These are phyloP conservation scores for Curvularia spicifera DNA, from an alignment of 2,329 filamentous ascomycete genomes.

Conservation along the genomic window DNA sequence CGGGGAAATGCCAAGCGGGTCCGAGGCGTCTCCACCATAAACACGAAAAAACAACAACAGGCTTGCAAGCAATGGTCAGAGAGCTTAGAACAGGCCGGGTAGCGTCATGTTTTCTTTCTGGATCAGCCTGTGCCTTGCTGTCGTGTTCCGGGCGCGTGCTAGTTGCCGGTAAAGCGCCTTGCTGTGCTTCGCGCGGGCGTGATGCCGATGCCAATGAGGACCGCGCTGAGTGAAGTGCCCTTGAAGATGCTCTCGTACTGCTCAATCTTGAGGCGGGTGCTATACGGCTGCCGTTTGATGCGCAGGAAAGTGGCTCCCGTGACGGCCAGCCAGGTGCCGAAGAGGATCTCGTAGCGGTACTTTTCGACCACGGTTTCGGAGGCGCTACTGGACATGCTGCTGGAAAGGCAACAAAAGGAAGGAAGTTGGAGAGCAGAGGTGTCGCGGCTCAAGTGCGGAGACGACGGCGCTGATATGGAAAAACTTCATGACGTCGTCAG, in stretches of 20 bases:
- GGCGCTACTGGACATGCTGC: slow-evolving; percentile 24
- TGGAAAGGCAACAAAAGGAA: background rate
- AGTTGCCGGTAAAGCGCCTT: slow-evolving; percentile 23
- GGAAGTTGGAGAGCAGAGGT: slow-evolving; percentile 1
- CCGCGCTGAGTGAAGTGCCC: slow-evolving; percentile 39
- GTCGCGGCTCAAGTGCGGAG: background rate
- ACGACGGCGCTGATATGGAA: slow-evolving; percentile 6
- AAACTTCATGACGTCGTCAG: slow-evolving; percentile 18
- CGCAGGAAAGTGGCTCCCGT: slow-evolving; percentile 45
- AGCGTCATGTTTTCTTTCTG: background rate
- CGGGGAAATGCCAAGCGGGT: slow-evolving; percentile 20
- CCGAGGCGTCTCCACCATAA: background rate
- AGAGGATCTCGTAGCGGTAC: slow-evolving; percentile 42
- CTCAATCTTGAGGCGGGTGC: slow-evolving; percentile 41
- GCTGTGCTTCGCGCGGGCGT: slow-evolving; percentile 29
- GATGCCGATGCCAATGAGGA: slow-evolving; percentile 36
- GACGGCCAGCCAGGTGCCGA: slow-evolving; percentile 35
- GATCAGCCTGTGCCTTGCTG: background rate
- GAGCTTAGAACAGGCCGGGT: background rate
- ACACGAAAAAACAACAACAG: background rate
- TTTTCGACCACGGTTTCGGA: slow-evolving; percentile 28
- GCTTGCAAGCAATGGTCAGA: background rate
- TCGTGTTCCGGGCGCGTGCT: background rate
- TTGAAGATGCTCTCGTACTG: slow-evolving; percentile 51
- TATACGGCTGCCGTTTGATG: slow-evolving; percentile 46